Conservation (phyloP, 2,329 filamentous ascomycete species). For the Nannizzia gypsea region DNA sequence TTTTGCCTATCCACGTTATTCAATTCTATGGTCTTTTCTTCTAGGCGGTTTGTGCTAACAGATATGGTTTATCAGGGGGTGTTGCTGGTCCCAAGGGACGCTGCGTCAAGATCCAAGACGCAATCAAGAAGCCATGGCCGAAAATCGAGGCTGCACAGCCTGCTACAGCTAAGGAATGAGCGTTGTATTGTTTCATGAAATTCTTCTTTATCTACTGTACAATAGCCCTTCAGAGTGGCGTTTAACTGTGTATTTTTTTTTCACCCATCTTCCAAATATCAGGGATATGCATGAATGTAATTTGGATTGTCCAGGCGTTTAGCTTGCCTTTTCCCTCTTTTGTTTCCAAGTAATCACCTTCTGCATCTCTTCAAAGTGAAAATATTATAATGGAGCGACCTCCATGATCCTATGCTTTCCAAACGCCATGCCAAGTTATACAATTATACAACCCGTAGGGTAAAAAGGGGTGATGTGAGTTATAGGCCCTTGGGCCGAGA, state of each 20-base stretch:
- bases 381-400: background rate
- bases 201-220: conserved; percentile 3
- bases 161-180: background rate
- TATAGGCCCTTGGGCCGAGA: background rate
- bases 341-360: background rate
- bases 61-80: conserved; percentile 37
- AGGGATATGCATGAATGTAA: background rate
- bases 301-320: background rate
- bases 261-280: background rate
- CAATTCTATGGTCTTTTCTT: background rate
- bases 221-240: conserved; percentile 4
- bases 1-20: background rate
- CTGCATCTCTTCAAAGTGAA: background rate
- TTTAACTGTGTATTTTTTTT: background rate
- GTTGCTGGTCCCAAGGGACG: conserved; percentile 82
- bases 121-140: conserved; percentile 74
- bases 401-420: background rate
- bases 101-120: conserved; percentile 75
- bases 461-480: background rate
- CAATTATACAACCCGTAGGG: background rate
- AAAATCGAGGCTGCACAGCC: conserved; percentile 25
- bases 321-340: background rate
- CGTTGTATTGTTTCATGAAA: conserved; percentile 1
- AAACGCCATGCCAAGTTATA: conserved; percentile 2
- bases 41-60: background rate